Base-by-base conservation (phyloP, 2,329 filamentous ascomycete species). In the Aspergillus sp. region DNA sequence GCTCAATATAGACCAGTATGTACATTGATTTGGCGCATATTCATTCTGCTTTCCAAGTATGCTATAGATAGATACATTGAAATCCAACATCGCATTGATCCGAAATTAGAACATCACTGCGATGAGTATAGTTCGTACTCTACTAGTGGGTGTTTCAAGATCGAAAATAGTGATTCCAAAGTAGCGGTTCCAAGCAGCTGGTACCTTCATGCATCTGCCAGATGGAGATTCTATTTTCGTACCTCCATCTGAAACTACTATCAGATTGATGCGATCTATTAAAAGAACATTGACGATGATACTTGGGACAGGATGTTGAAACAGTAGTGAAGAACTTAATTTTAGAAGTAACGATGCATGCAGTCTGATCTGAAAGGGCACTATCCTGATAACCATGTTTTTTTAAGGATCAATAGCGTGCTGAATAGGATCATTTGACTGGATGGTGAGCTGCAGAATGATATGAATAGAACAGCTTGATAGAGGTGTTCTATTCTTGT, bases 271-370 rank as follows among this genome's bases (percentile, higher is more conserved):
- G 43, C 43, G 50, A 30, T 60, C 58, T 60, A 60, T 60, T 57
- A 60, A 60, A 60, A 60, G 58, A 60, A 60, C 45, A 15, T 2
- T 15, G 21, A 10, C n/a, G 8, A 48, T 28, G 49, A 55, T 55
- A 13, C 28, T n/a, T 28, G 7, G 10, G 25, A 45, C 23, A 15
- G 28, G 12, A 21, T 17, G 25, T 7, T 48, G 13, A 9, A 41
- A 32, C 50, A 49, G 17, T 43, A 49, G 43, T 39, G 43, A 23
- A 49, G 9, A 43, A 45, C 57, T 59, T 59, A 50, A 55, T n/a
- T 55, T 59, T 59, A 59, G 57, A 59, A 59, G 28, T 55, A 17
- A 55, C 12, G 38, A 55, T 55, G 52, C 39, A 25, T 30, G 38
- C 17, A 55, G 55, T 52, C 10, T 19, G 43, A 51, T 51, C 48